phyloP scores from a whole-genome alignment of 1,284 basidiomycete genomes.

The Ganoderma meredithae region DNA sequence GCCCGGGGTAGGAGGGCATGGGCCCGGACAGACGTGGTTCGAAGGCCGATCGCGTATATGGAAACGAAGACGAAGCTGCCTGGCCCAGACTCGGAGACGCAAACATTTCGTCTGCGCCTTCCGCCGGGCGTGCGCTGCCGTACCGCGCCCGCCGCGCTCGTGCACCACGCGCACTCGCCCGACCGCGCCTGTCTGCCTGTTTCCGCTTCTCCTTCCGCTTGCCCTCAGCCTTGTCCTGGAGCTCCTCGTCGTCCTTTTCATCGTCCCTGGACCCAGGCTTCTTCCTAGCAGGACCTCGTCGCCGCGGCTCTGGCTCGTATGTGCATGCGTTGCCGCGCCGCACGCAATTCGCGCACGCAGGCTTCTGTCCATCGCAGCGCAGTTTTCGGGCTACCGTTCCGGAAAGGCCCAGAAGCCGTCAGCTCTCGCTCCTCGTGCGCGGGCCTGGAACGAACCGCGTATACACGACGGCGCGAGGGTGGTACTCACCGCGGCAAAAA shows the following conservation, averaged over 20 bases:
- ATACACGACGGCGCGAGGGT: conserved; percentile 3
- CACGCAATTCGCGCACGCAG: conserved; percentile 65
- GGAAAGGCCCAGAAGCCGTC: conserved; percentile 21
- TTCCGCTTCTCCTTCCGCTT: background rate
- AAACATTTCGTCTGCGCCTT: background rate
- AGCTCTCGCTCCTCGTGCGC: conserved; percentile 15
- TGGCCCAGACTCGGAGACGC: conserved; percentile 11
- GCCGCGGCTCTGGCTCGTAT: conserved; percentile 60
- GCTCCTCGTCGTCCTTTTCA: conserved; percentile 30
- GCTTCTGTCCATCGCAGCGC: conserved; percentile 69
- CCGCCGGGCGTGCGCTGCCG: background rate
- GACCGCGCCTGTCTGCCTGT: background rate
- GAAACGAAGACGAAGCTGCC: conserved; percentile 18
- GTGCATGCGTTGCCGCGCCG: conserved; percentile 56
- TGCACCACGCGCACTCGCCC: background rate
- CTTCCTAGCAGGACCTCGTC: conserved; percentile 76
- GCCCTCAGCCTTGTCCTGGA: background rate
- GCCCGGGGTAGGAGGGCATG: conserved; percentile 29
- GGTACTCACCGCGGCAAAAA: conserved; percentile 71
- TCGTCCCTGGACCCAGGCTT: conserved; percentile 44
- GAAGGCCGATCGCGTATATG: conserved; percentile 24
- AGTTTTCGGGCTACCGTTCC: conserved; percentile 67
- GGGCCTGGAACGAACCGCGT: conserved; percentile 9
- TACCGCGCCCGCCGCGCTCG: background rate
- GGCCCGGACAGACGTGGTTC: conserved; percentile 29